These are phyloP conservation scores for Leucaena leucocephala DNA, from an alignment of 306 rosid genomes.

Conservation along the genomic window DNA sequence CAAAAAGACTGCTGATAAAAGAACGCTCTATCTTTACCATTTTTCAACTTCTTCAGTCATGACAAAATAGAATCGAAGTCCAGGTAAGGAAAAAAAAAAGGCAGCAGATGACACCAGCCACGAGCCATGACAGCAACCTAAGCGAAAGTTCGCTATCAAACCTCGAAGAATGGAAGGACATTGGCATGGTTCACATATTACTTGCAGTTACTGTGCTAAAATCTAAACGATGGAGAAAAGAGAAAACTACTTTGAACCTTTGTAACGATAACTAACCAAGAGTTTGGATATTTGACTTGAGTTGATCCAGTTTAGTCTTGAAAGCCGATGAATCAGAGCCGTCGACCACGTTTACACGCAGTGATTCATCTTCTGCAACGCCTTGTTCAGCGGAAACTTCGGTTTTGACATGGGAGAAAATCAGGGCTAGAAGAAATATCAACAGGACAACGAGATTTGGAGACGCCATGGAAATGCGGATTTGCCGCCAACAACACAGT, in stretches of 20 bases:
- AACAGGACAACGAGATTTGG: constrained; percentile 47
- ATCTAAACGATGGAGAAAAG: not conserved
- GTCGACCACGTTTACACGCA: constrained; percentile 37
- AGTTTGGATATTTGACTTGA: constrained; percentile 56
- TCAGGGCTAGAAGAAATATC: constrained; percentile 42
- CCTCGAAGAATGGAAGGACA: not conserved
- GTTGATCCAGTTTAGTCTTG: constrained; percentile 56
- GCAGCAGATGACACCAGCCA: not conserved
- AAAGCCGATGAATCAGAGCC: constrained; percentile 44
- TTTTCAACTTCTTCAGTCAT: not conserved
- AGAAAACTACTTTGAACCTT: not conserved
- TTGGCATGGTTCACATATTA: not conserved
- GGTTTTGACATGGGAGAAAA: constrained; percentile 42
- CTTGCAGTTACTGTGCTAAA: not conserved
- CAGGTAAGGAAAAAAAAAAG: not conserved
- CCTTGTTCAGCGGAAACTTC: constrained; percentile 39
- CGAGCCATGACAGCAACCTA: not conserved
- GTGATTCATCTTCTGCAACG: constrained; percentile 32
- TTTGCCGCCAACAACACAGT: not conserved
- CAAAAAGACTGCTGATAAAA: not conserved
- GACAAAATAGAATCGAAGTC: not conserved
- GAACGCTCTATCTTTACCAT: not conserved
- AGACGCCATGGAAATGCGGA: constrained; percentile 55
- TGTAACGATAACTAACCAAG: constrained; percentile 50
- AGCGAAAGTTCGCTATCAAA: not conserved